Evolutionary conservation across 176 grass and related monocot species (phyloP).

Genomic region (Puccinellia tenuiflora): DNA sequence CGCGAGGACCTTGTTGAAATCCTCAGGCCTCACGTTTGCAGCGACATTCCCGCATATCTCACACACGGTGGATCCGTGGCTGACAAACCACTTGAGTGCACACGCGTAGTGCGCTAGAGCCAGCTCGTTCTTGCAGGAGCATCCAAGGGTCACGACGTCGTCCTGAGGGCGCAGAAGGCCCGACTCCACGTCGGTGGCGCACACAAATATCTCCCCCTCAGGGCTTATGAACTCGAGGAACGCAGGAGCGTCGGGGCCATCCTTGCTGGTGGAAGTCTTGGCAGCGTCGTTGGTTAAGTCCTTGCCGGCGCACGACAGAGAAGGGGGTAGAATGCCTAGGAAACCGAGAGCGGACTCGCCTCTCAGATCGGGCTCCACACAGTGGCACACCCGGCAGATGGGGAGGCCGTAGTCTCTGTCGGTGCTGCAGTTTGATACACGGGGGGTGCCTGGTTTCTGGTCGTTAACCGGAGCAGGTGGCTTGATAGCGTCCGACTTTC

Average conservation of each 20-base stretch:
- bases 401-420: constrained; percentile 50
- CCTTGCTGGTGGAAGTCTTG: constrained; percentile 24
- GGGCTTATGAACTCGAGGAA: constrained; percentile 74
- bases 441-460: constrained; percentile 15
- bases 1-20: constrained; percentile 79
- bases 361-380: constrained; percentile 61
- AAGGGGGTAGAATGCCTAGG: constrained; percentile 54
- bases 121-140: constrained; percentile 92
- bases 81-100: constrained; percentile 92
- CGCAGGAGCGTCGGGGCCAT: not conserved
- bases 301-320: not conserved
- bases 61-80: constrained; percentile 71
- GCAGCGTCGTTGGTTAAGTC: constrained; percentile 5
- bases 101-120: constrained; percentile 79
- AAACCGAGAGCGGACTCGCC: constrained; percentile 66
- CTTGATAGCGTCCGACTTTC: not conserved
- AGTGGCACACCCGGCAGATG: constrained; percentile 84
- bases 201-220: constrained; percentile 78
- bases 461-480: constrained; percentile 23
- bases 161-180: constrained; percentile 57
- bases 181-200: constrained; percentile 59
- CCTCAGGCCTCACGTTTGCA: constrained; percentile 47
- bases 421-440: constrained; percentile 53
- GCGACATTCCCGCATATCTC: constrained; percentile 76
- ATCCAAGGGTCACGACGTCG: constrained; percentile 59